Conservation (phyloP, 495 filamentous ascomycete genomes). For the Penicillium subrubescens region DNA sequence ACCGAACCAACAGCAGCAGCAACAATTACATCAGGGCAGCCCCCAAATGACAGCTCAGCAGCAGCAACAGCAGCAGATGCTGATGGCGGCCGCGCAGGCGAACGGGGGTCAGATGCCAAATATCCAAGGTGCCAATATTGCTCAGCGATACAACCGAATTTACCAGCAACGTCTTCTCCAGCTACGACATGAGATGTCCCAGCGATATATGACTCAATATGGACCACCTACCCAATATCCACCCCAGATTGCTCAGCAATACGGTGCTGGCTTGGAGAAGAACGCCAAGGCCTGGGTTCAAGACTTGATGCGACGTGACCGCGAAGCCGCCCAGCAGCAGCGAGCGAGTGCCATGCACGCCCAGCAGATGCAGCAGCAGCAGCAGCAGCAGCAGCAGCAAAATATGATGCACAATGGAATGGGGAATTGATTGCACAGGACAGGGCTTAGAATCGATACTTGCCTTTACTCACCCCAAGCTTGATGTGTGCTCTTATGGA, state of each 20-base stretch:
- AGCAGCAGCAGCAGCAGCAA: conserved; percentile 50
- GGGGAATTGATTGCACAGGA: conserved; percentile 32
- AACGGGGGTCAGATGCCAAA: conserved; percentile 44
- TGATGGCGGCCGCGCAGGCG: conserved; percentile 46
- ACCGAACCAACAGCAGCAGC: conserved; percentile 37
- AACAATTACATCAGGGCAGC: conserved; percentile 34
- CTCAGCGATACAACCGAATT: conserved; percentile 39
- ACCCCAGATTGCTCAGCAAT: conserved; percentile 45
- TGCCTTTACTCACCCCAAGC: neutral
- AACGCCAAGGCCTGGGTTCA: conserved; percentile 46
- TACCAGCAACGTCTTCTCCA: conserved; percentile 42
- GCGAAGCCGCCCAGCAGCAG: conserved; percentile 41
- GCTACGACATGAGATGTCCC: conserved; percentile 44
- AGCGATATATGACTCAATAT: conserved; percentile 41
- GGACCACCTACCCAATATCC: conserved; percentile 47
- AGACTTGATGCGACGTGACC: conserved; percentile 49
- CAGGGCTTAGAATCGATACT: neutral
- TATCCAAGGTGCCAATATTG: conserved; percentile 32
- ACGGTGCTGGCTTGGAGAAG: conserved; percentile 38
- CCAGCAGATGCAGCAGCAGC: conserved; percentile 50
- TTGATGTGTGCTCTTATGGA: neutral
- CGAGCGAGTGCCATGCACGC: conserved; percentile 34
- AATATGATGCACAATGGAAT: conserved; percentile 53
- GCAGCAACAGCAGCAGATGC: conserved; percentile 42
- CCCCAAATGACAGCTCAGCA: conserved; percentile 41